These are phyloP conservation scores for Salicornia ramosissima DNA, from an alignment of 148 eudicot species.

Conservation along the genomic window DNA sequence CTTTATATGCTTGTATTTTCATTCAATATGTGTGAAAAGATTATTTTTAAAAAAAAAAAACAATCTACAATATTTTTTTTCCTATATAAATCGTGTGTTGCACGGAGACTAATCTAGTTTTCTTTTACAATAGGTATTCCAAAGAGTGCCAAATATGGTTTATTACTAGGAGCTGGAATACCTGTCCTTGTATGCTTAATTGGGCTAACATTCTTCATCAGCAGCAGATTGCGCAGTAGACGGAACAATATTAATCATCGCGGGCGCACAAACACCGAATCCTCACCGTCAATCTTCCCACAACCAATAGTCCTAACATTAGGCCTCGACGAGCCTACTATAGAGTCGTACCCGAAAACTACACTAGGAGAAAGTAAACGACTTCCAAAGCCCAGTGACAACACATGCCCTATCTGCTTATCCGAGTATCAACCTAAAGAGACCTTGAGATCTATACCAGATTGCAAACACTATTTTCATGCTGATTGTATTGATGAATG, in stretches of 20 bases:
- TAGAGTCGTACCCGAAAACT: slow-evolving; percentile 64
- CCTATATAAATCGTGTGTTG: no score
- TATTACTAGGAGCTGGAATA: slow-evolving; percentile 54
- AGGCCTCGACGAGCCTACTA: slow-evolving; percentile 53
- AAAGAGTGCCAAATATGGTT: slow-evolving; percentile 46
- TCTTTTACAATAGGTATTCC: no score
- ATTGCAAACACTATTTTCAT: slow-evolving; percentile 79
- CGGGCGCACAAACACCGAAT: slow-evolving; percentile 14
- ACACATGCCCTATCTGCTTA: slow-evolving; percentile 65
- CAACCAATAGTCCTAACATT: slow-evolving; percentile 24
- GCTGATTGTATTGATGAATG: slow-evolving; percentile 79
- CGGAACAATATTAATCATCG: slow-evolving; percentile 16
- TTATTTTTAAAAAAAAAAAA: no score
- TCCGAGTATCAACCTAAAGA: slow-evolving; percentile 66
- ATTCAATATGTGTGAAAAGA: no score
- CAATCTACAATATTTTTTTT: no score
- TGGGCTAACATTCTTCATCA: slow-evolving; percentile 38
- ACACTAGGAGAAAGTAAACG: slow-evolving; percentile 59
- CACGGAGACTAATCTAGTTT: no score
- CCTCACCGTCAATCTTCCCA: slow-evolving; percentile 35
- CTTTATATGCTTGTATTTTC: no score
- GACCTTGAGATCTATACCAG: slow-evolving; percentile 60
- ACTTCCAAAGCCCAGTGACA: slow-evolving; percentile 49
- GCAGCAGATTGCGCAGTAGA: slow-evolving; percentile 23
- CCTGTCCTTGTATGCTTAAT: slow-evolving; percentile 48